phyloP scores from a whole-genome alignment of 495 filamentous ascomycete species.

The Terfezia boudieri region DNA sequence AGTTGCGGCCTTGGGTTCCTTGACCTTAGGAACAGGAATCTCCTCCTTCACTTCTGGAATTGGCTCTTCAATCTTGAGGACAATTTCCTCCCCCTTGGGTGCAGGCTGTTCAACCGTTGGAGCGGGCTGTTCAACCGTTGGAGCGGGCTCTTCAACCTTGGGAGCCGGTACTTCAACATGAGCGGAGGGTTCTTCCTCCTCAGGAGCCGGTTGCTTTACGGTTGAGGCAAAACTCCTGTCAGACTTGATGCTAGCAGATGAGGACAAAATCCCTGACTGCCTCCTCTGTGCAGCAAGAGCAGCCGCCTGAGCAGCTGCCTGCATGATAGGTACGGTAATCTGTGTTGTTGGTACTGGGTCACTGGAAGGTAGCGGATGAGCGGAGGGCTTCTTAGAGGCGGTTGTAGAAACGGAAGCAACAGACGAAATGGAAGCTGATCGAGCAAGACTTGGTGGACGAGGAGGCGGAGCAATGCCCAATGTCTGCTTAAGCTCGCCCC shows the following conservation, averaged over 20 bases:
- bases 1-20: background rate
- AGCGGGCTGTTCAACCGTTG: slow-evolving; percentile 5
- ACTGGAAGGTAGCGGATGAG: slow-evolving; percentile 22
- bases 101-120: background rate
- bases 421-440: slow-evolving; percentile 14
- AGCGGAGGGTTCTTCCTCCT: background rate
- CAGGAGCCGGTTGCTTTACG: slow-evolving; percentile 6
- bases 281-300: slow-evolving; percentile 10
- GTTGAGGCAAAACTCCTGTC: slow-evolving; percentile 7
- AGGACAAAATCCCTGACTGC: slow-evolving; percentile 1
- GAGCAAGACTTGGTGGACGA: slow-evolving; percentile 13
- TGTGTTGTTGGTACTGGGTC: slow-evolving; percentile 8
- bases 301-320: slow-evolving; percentile 6
- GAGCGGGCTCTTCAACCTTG: slow-evolving; percentile 6
- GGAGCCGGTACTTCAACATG: slow-evolving; percentile 7
- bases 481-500: slow-evolving; percentile 76
- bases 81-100: slow-evolving; percentile 2
- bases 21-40: background rate
- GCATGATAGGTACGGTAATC: background rate
- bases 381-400: slow-evolving; percentile 5
- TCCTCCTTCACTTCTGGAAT: slow-evolving; percentile 4
- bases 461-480: slow-evolving; percentile 37
- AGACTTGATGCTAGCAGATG: slow-evolving; percentile 9
- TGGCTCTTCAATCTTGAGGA: background rate
- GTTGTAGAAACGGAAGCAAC: slow-evolving; percentile 11